Conservation (phyloP, 352 stramenopile genomes). For the Globisporangium ultimum region DNA sequence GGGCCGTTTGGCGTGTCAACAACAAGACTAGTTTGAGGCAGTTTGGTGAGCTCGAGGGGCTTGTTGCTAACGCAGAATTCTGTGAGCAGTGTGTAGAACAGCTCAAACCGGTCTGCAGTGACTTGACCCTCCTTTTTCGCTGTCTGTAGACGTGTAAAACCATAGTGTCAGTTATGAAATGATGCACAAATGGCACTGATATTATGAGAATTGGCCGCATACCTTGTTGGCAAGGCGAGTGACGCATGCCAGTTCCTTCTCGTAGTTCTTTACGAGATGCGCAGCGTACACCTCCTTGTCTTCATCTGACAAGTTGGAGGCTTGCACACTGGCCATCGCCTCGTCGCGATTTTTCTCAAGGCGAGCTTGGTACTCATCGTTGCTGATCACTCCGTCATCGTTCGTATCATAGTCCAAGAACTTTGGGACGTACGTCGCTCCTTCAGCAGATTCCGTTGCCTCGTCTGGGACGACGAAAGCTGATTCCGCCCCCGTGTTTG, state of each 20-base stretch:
- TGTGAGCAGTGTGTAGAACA: background rate
- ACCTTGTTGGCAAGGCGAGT: conserved; percentile 1
- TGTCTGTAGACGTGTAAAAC: background rate
- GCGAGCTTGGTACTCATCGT: background rate
- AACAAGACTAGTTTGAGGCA: background rate
- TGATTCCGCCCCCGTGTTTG: background rate
- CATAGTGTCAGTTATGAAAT: background rate
- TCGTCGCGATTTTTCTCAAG: conserved; percentile 1
- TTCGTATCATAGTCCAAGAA: conserved; percentile 2
- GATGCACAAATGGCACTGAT: background rate
- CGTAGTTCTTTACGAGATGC: background rate
- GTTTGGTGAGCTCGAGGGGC: too few species aligned
- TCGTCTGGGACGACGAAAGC: conserved; percentile 11
- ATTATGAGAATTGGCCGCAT: background rate
- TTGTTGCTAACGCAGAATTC: background rate
- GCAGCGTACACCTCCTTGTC: background rate
- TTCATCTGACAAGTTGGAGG: background rate
- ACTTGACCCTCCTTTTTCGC: background rate
- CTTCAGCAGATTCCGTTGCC: background rate
- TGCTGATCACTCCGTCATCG: background rate
- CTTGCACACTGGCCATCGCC: background rate
- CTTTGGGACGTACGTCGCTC: background rate
- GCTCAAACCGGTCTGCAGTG: background rate
- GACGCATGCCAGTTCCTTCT: background rate
- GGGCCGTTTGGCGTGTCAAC: conserved; percentile 1